phyloP scores from a whole-genome alignment of 768 basidiomycete genomes.

The Lactarius hatsudake region DNA sequence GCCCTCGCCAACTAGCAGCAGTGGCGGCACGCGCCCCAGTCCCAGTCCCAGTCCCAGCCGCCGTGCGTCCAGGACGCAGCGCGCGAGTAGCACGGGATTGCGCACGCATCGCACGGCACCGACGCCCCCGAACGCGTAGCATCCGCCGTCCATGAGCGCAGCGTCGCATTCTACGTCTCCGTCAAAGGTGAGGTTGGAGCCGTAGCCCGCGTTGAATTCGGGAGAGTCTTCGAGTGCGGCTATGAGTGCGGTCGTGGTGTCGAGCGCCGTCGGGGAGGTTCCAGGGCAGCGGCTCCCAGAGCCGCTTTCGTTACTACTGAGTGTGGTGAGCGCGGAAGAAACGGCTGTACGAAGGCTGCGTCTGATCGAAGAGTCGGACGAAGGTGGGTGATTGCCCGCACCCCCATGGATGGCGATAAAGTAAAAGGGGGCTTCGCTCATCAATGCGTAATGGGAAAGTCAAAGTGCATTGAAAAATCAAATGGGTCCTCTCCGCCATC shows the following conservation, averaged over 20 bases:
- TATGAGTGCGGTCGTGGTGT: conserved; percentile 3
- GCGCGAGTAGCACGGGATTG: conserved; percentile 67
- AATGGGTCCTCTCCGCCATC: background rate
- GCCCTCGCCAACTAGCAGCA: conserved; percentile 62
- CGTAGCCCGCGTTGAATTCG: conserved; percentile 48
- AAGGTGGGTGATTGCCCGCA: conserved; percentile 59
- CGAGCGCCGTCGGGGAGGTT: conserved; percentile 12
- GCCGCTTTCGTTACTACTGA: background rate
- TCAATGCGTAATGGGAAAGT: background rate
- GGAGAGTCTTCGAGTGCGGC: conserved; percentile 7
- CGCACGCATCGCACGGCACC: conserved; percentile 65
- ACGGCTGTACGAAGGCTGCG: conserved; percentile 52
- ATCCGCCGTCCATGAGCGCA: conserved; percentile 55
- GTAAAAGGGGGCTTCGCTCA: conserved; percentile 12
- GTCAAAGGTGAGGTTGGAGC: conserved; percentile 74
- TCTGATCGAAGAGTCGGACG: conserved; percentile 39
- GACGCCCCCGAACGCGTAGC: conserved; percentile 59
- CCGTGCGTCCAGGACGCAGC: conserved; percentile 53
- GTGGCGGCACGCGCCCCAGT: conserved; percentile 66
- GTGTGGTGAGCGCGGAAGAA: conserved; percentile 42
- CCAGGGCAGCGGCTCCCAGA: background rate
- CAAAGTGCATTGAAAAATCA: conserved; percentile 4
- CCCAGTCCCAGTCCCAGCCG: conserved; percentile 33
- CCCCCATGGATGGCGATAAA: conserved; percentile 72
- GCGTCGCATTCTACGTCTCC: conserved; percentile 84